phyloP scores from a whole-genome alignment of 805 yeast genomes.

The Candida parachauliodes region DNA sequence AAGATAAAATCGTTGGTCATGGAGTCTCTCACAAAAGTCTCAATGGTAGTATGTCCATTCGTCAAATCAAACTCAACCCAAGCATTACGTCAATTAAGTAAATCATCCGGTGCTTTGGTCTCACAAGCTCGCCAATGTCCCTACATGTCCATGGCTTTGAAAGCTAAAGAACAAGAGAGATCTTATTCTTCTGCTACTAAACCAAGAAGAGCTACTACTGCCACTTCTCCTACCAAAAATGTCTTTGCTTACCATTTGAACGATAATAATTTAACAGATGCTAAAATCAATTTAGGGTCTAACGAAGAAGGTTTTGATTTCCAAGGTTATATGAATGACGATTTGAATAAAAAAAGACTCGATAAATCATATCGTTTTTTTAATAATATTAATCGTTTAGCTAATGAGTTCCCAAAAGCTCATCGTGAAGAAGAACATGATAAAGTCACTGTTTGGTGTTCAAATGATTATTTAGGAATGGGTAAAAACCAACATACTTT shows the following conservation, averaged over 20 bases:
- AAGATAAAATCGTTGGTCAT: too few relatives aligned
- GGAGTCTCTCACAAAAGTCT: slow-evolving; percentile 78
- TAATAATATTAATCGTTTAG: slow-evolving; percentile 95
- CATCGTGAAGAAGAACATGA: slow-evolving; percentile 73
- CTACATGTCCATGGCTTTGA: slow-evolving; percentile 80
- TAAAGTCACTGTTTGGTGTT: slow-evolving; percentile 98
- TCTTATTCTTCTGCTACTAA: slow-evolving; percentile 46
- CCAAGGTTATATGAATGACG: slow-evolving; percentile 61
- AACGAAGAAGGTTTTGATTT: slow-evolving; percentile 64
- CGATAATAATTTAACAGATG: slow-evolving; percentile 22
- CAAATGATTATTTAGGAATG: slow-evolving; percentile 96
- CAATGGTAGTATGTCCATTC: slow-evolving; percentile 82
- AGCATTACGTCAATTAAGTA: slow-evolving; percentile 55
- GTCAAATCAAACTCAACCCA: slow-evolving; percentile 59
- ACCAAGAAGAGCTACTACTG: slow-evolving; percentile 30
- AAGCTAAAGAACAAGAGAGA: slow-evolving; percentile 37
- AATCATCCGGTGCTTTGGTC: slow-evolving; percentile 41
- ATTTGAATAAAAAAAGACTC: slow-evolving; percentile 66
- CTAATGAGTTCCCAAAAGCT: slow-evolving; percentile 89
- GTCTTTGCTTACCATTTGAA: slow-evolving; percentile 30
- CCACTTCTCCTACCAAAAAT: slow-evolving; percentile 32
- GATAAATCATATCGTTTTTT: slow-evolving; percentile 95
- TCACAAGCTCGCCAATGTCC: slow-evolving; percentile 76
- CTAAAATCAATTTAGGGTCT: slow-evolving; percentile 30
- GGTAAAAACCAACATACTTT: slow-evolving; percentile 75